Base-by-base conservation (phyloP, 495 filamentous ascomycete genomes). In the Aspergillus affinis region DNA sequence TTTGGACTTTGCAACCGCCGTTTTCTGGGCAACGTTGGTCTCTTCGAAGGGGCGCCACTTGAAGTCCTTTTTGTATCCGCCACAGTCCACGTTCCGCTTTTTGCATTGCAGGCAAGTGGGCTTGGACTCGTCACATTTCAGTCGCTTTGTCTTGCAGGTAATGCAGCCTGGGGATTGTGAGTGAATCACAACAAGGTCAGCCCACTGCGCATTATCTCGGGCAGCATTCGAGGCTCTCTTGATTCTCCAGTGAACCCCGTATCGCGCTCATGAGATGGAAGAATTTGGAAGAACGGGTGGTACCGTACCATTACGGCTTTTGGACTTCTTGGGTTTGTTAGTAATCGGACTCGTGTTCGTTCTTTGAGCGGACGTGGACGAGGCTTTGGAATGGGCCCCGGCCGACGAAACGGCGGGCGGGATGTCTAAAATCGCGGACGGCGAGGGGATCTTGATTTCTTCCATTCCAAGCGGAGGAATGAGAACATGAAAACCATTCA, bases 11-110 rank as follows among this genome's bases (percentile, higher is more conserved):
- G 65, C 57, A 48, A 72, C 65, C 20, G 71, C 58, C 9, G 61
- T 60, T 62, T 84, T 86, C 54, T 78, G 76, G n/a, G 71, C 72
- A 58, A 88, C 73, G 54, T 74, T 84, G 51, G 81, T 78, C 65
- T 91, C 90, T 65, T 90, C 90, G 63, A 91, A 90, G 2, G 88
- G 81, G 36, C 88, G 81, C 89, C 90, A 92, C 81, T 92, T 92
- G 75, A 90, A 91, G 66, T 90, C 87, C 71, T 90, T 93, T 68
- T 86, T 90, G 70, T 92, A 93, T 18, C 90, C 90, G 32, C 89
- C 89, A 68, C 90, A 93, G 17, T 74, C 69, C 17, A 92, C 88
- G 56, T 82, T 86, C 26, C 90, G 82, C 55, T 85, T 84, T 45
- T 84, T 77, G 67, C 90, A 92, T 75, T 92, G 89, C 45, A 86